These are phyloP conservation scores for Pilasporangium apinafurcum DNA, from an alignment of 352 stramenopile species.

Conservation along the genomic window DNA sequence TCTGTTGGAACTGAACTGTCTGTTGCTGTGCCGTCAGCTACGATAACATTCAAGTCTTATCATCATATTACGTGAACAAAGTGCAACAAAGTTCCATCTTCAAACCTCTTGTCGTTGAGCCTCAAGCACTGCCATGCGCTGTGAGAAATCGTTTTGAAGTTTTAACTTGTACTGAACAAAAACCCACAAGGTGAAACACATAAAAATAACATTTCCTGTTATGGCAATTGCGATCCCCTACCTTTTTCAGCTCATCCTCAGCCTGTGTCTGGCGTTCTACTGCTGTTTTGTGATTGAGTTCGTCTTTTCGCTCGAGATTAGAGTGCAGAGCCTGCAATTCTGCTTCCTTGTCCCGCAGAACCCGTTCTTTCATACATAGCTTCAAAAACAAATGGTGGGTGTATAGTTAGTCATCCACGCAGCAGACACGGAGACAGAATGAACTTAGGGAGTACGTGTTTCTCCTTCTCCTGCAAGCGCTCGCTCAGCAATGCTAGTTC, in stretches of 20 bases:
- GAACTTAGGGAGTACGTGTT: constrained; percentile 17
- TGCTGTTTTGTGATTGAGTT: background rate
- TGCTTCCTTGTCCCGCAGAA: constrained; percentile 29
- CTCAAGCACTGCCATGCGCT: background rate
- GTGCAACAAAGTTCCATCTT: too few species aligned
- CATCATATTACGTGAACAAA: too few species aligned
- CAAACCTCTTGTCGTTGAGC: background rate
- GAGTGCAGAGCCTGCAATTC: constrained; percentile 19
- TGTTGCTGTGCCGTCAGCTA: background rate
- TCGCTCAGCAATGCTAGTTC: constrained; percentile 9
- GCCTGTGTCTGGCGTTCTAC: background rate
- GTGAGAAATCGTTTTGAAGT: too few species aligned
- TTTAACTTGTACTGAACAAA: background rate
- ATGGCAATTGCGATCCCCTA: constrained; percentile 1
- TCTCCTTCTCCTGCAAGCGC: constrained; percentile 16
- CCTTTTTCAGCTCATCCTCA: constrained; percentile 6
- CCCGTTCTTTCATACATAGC: constrained; percentile 34
- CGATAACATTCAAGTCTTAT: too few species aligned
- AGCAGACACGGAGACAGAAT: background rate
- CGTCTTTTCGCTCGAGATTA: constrained; percentile 5
- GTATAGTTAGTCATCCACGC: background rate
- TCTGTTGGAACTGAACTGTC: background rate
- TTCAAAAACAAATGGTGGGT: constrained; percentile 1
- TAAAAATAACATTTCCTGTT: background rate
- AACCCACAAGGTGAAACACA: background rate